These are phyloP conservation scores for Eucalyptus pauciflora DNA, from an alignment of 345 rosid species.

Conservation along the genomic window DNA sequence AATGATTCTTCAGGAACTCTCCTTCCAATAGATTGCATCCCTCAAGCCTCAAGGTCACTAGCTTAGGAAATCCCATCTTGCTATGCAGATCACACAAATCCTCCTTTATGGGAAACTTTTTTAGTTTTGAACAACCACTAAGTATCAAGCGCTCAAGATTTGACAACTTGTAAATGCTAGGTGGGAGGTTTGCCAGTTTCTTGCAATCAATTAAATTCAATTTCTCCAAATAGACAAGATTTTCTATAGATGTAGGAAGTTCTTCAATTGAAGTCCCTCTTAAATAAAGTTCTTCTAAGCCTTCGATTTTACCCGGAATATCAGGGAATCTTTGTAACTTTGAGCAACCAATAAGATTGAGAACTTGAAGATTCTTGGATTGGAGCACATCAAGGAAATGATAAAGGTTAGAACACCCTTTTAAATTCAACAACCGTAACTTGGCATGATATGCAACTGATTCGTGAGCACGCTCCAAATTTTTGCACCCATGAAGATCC, in stretches of 20 bases:
- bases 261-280: not conserved
- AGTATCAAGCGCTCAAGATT: fast-evolving
- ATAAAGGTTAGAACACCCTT: not conserved
- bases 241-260: not conserved
- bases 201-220: fast-evolving
- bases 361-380: not conserved
- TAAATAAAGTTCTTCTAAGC: not conserved
- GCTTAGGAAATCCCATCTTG: not conserved
- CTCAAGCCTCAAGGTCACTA: fast-evolving
- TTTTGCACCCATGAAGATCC: not conserved
- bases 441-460: not conserved
- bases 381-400: not conserved
- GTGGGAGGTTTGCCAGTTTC: not conserved
- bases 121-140: not conserved
- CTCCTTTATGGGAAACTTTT: not conserved
- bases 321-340: not conserved
- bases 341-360: not conserved
- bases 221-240: not conserved
- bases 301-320: not conserved
- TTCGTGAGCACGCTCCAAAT: not conserved
- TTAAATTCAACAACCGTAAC: not conserved
- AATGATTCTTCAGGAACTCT: not conserved
- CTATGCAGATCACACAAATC: not conserved
- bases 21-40: not conserved
- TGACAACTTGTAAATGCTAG: not conserved